Base-by-base conservation (phyloP, 2,329 filamentous ascomycete genomes). In the Penicillium sp. region DNA sequence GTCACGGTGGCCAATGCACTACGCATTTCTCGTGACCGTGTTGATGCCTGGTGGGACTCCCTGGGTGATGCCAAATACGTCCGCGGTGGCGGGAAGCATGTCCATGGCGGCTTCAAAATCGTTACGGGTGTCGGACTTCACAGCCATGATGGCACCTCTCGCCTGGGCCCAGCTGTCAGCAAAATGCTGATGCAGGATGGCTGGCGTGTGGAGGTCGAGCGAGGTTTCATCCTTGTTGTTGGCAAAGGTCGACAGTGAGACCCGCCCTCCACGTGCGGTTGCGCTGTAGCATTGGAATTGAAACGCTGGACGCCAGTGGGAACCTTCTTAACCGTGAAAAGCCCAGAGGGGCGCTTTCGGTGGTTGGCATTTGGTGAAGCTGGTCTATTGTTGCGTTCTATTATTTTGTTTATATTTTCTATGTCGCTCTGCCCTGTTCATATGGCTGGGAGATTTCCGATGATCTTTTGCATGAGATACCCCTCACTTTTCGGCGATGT, bases 111-210 rank as follows among this genome's bases (percentile, higher is more conserved):
- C 1, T 89, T 85, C 56, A 80, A 77, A 26, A 82, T 97, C 44
- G 78, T 97, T 38, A 94, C 89, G 3, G 91, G 91, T 1, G 61
- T 83, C 10, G 91, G 91, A 1, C 76, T 76, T 38, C 91, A 97
- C 65, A 93, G 81, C 54, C 76, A 80, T 32, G 81, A 84, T 36
- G 88, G 89, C 1, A 83, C 79, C 39, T 87, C 85, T 2, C 82
- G 80, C 51, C 64, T 97, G 43, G 84, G 89, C 4, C 84, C 84
- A 41, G 85, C 86, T 11, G 89, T 97, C n/a, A 82, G 78, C 32
- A 83, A 80, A 57, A 83, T 82, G 58, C 70, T 97, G 28, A 75
- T 82, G 26, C 76, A 79, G 30, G 86, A 91, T 45, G 89, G 89
- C 0, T 97, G 91, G 91, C 88, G 79, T 59, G 72, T 93, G 21